Base-by-base conservation (phyloP, 345 rosid genomes). In the Murraya paniculata region DNA sequence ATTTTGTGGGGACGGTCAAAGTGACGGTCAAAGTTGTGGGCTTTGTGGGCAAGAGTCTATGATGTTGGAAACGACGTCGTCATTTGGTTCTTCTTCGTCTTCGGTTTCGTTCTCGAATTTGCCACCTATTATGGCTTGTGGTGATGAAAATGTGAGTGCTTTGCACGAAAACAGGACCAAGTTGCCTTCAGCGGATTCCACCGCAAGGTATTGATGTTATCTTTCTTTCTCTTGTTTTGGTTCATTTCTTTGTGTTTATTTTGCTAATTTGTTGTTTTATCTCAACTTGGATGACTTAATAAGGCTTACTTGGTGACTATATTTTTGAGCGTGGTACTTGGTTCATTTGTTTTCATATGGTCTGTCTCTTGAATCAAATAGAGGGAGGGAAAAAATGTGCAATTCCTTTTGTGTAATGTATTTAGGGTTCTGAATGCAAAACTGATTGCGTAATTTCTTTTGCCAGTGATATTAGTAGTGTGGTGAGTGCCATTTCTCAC, bases 1-100 rank as follows among this genome's bases (percentile, higher is more conserved):
- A 6, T 77, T 56, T 57, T 81, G 73, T 55, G 82, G 78, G 35
- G 84, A 82, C 31, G 76, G 77, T 45, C 77, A 66, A 48, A 75
- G 53, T 68, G 33, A 41, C 9, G 72, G 72, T 45, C 36, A 53
- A 18, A 70, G n/a, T 70, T 60, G 13, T 9, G 33, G 83, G 82
- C 66, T 73, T 71, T 75, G 81, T 25, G 91, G 91, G 18, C 91
- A 89, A 7, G 97, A 91, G 84, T 90, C 95, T 59, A 80, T 94
- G 84, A 81, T 82, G 64, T 80, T 94, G 66, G 96, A 92, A 80
- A 91, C 97, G 10, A 85, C 82, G 67, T 92, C 94, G 28, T 91
- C 98, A 1, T 94, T 90, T 80, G 96, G 97, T 66, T 94, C 97
- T 53, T 81, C 93, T 3, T 89, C 94, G 14, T 92, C 98, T 58